Conservation (phyloP, 2,329 filamentous ascomycete genomes). For the Phaeophleospora eucalypticola region DNA sequence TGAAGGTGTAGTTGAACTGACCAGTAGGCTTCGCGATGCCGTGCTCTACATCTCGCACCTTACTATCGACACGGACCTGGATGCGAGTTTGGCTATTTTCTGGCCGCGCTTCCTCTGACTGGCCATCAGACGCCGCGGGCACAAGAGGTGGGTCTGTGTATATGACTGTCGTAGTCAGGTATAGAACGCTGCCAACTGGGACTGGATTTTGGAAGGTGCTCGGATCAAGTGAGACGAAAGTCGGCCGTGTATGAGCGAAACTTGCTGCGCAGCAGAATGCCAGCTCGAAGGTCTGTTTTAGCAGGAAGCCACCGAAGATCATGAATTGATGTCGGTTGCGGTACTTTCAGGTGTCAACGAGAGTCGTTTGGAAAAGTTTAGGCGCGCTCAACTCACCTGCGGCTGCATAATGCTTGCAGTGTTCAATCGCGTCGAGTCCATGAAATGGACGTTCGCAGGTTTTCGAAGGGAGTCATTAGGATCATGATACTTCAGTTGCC, state of each 20-base stretch:
- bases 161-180: conserved; percentile 66
- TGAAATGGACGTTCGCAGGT: conserved; percentile 57
- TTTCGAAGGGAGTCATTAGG: conserved; percentile 52
- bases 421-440: conserved; percentile 60
- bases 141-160: conserved; percentile 63
- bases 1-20: conserved; percentile 73
- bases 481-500: conserved; percentile 61
- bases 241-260: conserved; percentile 65
- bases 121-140: conserved; percentile 34
- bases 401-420: conserved; percentile 73
- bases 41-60: conserved; percentile 69
- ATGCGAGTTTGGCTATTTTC: conserved; percentile 53
- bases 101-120: conserved; percentile 24
- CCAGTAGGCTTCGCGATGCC: conserved; percentile 64
- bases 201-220: conserved; percentile 72
- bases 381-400: too few relatives aligned
- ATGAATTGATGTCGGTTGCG: conserved; percentile 61
- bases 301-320: conserved; percentile 72
- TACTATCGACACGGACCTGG: conserved; percentile 67
- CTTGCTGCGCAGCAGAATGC: conserved; percentile 71
- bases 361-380: too few relatives aligned
- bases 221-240: conserved; percentile 68
- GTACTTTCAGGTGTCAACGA: too few relatives aligned
- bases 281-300: conserved; percentile 71
- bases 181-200: conserved; percentile 69